Evolutionary conservation across 352 stramenopile genomes (phyloP).

Genomic region (Phytopythium sindhum): DNA sequence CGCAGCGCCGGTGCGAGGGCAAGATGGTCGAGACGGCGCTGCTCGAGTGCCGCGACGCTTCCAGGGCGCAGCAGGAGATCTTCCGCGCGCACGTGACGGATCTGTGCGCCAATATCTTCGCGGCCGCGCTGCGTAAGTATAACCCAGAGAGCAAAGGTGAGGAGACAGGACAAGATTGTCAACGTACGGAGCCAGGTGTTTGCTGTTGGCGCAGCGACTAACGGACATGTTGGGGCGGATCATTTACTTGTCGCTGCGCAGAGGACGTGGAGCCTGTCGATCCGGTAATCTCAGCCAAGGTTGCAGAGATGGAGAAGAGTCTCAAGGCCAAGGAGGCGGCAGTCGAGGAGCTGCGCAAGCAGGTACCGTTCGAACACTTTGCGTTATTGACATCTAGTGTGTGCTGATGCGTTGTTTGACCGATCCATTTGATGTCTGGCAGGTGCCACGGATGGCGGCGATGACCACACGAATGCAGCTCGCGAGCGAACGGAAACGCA

Average conservation of each 20-base stretch:
- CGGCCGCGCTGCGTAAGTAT: constrained; percentile 61
- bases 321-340: constrained; percentile 51
- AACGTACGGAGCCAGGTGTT: too few relatives aligned
- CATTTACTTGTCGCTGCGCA: constrained; percentile 14
- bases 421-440: background rate
- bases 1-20: constrained; percentile 58
- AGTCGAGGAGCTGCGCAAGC: constrained; percentile 55
- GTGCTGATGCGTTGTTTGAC: background rate
- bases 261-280: constrained; percentile 67
- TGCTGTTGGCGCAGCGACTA: background rate
- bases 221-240: background rate
- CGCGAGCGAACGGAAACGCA: constrained; percentile 50
- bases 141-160: constrained; percentile 60
- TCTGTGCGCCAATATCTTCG: constrained; percentile 71
- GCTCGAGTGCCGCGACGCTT: constrained; percentile 45
- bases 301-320: constrained; percentile 44
- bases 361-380: constrained; percentile 16
- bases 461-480: constrained; percentile 50
- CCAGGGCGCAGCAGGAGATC: constrained; percentile 62
- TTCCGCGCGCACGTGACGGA: constrained; percentile 75
- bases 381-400: background rate
- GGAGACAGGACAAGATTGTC: background rate
- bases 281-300: constrained; percentile 28
- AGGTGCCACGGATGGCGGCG: constrained; percentile 54
- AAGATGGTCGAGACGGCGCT: constrained; percentile 50